Conservation (phyloP, 2,329 filamentous ascomycete genomes). For the Penicillium sp. region DNA sequence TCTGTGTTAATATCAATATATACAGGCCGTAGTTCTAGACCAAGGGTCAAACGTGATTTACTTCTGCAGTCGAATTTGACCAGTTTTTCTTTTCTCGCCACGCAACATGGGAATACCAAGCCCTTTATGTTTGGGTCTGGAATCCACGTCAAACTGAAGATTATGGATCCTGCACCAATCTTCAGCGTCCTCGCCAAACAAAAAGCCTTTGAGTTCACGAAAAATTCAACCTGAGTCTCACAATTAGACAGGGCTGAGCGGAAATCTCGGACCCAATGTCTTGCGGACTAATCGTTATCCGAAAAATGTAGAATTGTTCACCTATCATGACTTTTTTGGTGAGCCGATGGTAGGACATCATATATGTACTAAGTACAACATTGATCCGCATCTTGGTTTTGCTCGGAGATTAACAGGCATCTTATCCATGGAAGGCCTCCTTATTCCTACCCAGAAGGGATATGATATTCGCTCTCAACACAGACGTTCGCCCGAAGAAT, state of each 20-base stretch:
- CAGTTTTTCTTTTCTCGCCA: background rate
- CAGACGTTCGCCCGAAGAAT: background rate
- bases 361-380: background rate
- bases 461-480: background rate
- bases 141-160: background rate
- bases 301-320: background rate
- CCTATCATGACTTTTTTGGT: background rate
- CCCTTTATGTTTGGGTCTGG: background rate
- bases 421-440: slow-evolving; percentile 13
- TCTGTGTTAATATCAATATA: background rate
- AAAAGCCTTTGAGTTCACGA: too few relatives aligned
- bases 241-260: background rate
- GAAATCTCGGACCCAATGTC: background rate
- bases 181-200: background rate
- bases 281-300: background rate
- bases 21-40: background rate
- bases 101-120: background rate
- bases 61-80: background rate
- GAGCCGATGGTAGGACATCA: background rate
- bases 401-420: background rate
- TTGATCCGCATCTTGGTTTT: background rate
- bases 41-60: background rate
- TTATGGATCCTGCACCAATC: background rate
- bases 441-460: slow-evolving; percentile 7
- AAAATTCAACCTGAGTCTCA: background rate